Percentiles rank a stretch among this genome's conserved stretches.
Evolutionary conservation across 305 asterid genomes (phyloP).

Genomic region (Fraxinus xanthoxyloides): DNA sequence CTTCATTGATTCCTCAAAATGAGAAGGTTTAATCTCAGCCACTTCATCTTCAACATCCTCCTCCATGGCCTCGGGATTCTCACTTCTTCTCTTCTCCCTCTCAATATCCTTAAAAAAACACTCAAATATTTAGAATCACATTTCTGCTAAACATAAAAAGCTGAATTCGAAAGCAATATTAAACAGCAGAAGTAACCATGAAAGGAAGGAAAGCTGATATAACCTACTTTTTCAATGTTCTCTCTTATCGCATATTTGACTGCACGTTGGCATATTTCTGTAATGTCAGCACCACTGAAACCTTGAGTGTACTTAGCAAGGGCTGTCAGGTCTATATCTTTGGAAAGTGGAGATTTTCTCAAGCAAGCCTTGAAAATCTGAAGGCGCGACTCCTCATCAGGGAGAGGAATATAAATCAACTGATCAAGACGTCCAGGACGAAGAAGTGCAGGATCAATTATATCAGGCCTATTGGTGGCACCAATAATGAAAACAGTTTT

Average conservation of each 20-base stretch:
- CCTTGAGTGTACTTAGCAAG: constrained; percentile 51
- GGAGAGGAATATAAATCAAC: constrained; percentile 46
- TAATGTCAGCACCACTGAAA: constrained; percentile 50
- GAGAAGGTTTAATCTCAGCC: constrained; percentile 43
- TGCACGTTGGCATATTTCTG: constrained; percentile 51
- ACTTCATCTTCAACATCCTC: constrained; percentile 48
- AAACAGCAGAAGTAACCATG: background rate
- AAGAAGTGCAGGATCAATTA: constrained; percentile 45
- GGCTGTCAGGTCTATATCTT: constrained; percentile 45
- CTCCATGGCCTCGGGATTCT: constrained; percentile 49
- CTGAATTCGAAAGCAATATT: background rate
- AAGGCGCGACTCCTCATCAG: constrained; percentile 45
- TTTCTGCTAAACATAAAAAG: background rate
- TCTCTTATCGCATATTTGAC: constrained; percentile 53
- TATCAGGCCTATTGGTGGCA: constrained; percentile 47
- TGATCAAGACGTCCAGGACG: constrained; percentile 51
- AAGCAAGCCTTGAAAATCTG: constrained; percentile 42
- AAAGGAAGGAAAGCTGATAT: background rate
- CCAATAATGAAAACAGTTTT: constrained; percentile 48
- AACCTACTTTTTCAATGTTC: constrained; percentile 45
- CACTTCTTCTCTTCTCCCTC: constrained; percentile 41
- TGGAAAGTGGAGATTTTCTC: constrained; percentile 43
- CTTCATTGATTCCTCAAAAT: constrained; percentile 51
- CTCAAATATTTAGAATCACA: background rate
- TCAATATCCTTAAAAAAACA: constrained; percentile 35